Percentiles rank a stretch among this genome's conserved stretches.
Conservation (phyloP, 2,329 filamentous ascomycete genomes). For the Neonectria punicea region DNA sequence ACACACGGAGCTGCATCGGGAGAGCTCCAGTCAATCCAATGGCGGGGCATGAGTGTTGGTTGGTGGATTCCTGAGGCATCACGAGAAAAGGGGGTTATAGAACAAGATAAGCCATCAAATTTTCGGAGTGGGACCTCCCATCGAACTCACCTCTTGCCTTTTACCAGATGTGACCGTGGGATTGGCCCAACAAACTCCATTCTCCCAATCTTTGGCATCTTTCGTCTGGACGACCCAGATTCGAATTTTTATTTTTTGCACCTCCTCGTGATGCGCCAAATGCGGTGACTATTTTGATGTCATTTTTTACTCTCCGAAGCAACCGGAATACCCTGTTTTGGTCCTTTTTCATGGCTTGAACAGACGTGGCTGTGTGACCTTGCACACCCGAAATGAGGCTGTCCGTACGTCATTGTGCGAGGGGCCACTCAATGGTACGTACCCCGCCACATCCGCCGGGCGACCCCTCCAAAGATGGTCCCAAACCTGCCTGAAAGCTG, state of each 20-base stretch:
- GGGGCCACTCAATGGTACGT: slow-evolving; percentile 4
- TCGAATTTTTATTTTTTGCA: slow-evolving; percentile 53
- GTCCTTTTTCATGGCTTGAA: accelerated
- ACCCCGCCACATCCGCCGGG: slow-evolving; percentile 3
- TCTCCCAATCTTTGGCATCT: slow-evolving; percentile 63
- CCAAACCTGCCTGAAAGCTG: slow-evolving; percentile 18
- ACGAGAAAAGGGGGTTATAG: slow-evolving; percentile 29
- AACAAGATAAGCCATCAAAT: not conserved
- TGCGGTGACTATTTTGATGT: slow-evolving; percentile 16
- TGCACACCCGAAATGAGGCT: slow-evolving; percentile 3
- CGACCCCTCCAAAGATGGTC: slow-evolving; percentile 11
- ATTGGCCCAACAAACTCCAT: slow-evolving; percentile 63
- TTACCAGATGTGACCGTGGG: slow-evolving; percentile 83
- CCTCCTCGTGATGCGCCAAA: slow-evolving; percentile 12
- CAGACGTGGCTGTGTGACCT: not conserved
- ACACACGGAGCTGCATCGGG: not conserved
- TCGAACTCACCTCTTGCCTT: slow-evolving; percentile 82
- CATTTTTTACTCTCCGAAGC: not conserved
- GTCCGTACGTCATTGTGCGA: slow-evolving; percentile 20
- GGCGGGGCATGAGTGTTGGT: not conserved
- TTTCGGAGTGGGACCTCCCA: slow-evolving; percentile 75
- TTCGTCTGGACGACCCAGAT: slow-evolving; percentile 52
- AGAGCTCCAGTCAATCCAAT: not conserved
- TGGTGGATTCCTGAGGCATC: not conserved
- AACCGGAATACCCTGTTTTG: not conserved